phyloP scores from a whole-genome alignment of 495 filamentous ascomycete genomes.

The Penicillium parvum region DNA sequence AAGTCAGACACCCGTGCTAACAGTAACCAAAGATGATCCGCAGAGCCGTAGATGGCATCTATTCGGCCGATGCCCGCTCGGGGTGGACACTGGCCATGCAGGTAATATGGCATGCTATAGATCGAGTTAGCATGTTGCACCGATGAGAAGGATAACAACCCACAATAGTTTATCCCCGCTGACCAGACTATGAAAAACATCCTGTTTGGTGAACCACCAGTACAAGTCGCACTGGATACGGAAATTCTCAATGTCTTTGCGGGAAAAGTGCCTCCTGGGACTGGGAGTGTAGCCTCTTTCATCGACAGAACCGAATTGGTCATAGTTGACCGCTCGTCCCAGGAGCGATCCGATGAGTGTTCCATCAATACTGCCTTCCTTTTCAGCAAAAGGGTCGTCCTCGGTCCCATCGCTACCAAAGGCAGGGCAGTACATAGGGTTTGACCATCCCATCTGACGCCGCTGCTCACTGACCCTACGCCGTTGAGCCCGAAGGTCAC shows the following conservation, averaged over 20 bases:
- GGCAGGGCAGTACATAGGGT: slow-evolving; percentile 13
- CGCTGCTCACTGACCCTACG: slow-evolving; percentile 26
- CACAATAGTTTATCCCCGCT: slow-evolving; percentile 83
- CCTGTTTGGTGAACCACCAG: slow-evolving; percentile 97
- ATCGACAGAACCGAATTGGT: slow-evolving; percentile 42
- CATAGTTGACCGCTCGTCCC: slow-evolving; percentile 43
- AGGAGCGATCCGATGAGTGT: slow-evolving; percentile 39
- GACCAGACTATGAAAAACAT: slow-evolving; percentile 83
- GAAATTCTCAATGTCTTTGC: slow-evolving; percentile 72
- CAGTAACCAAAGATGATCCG: slow-evolving; percentile 79
- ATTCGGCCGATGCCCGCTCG: slow-evolving; percentile 71
- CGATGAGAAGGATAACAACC: slow-evolving; percentile 30
- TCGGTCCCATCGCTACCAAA: slow-evolving; percentile 21
- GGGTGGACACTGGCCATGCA: slow-evolving; percentile 81
- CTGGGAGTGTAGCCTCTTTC: slow-evolving; percentile 20
- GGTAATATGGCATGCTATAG: slow-evolving; percentile 67
- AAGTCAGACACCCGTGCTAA: slow-evolving; percentile 81
- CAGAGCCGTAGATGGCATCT: slow-evolving; percentile 80
- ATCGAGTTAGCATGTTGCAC: slow-evolving; percentile 9
- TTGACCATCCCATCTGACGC: slow-evolving; percentile 14
- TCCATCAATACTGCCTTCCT: slow-evolving; percentile 40
- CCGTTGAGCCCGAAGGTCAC: slow-evolving; percentile 57
- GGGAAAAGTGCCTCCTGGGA: slow-evolving; percentile 46
- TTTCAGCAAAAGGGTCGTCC: slow-evolving; percentile 43
- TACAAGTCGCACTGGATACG: slow-evolving; percentile 81